Evolutionary conservation across 352 stramenopile species (phyloP).

Genomic region (Phytophthora pinifolia): DNA sequence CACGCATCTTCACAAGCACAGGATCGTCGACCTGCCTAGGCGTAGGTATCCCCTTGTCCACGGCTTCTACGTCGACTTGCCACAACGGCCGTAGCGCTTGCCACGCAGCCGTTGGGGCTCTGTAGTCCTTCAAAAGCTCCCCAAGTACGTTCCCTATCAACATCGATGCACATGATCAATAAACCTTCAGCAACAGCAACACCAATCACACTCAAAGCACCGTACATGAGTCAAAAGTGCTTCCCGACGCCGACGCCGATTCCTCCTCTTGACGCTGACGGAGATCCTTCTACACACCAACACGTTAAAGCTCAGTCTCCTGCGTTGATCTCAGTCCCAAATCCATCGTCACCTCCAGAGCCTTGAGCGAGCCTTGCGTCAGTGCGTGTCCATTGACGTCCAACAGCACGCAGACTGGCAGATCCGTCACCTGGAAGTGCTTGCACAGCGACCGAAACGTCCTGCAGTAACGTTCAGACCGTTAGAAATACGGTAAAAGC

Average conservation of each 20-base stretch:
- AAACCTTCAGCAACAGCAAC: background rate
- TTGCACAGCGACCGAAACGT: slow-evolving; percentile 45
- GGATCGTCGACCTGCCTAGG: slow-evolving; percentile 13
- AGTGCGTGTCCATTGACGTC: slow-evolving; percentile 25
- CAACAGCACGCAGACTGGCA: slow-evolving; percentile 38
- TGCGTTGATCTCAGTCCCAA: background rate
- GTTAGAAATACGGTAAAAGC: background rate
- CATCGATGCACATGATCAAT: background rate
- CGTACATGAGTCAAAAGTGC: slow-evolving; percentile 14
- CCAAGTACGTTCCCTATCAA: slow-evolving; percentile 23
- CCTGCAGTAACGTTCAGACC: slow-evolving; percentile 11
- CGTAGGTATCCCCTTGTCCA: background rate
- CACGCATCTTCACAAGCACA: slow-evolving; percentile 44
- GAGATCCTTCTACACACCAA: slow-evolving; percentile 15
- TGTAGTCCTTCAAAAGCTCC: slow-evolving; percentile 17
- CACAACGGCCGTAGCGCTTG: slow-evolving; percentile 25
- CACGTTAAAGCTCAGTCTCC: background rate
- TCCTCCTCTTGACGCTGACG: slow-evolving; percentile 10
- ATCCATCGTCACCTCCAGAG: slow-evolving; percentile 12
- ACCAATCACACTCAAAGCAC: background rate
- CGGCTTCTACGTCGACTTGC: slow-evolving; percentile 8
- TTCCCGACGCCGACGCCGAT: background rate
- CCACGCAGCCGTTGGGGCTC: slow-evolving; percentile 5
- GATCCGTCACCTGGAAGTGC: slow-evolving; percentile 38
- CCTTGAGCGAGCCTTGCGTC: slow-evolving; percentile 8